Conservation (phyloP, 2,329 filamentous ascomycete genomes). For the Sclerotinia spermophila region DNA sequence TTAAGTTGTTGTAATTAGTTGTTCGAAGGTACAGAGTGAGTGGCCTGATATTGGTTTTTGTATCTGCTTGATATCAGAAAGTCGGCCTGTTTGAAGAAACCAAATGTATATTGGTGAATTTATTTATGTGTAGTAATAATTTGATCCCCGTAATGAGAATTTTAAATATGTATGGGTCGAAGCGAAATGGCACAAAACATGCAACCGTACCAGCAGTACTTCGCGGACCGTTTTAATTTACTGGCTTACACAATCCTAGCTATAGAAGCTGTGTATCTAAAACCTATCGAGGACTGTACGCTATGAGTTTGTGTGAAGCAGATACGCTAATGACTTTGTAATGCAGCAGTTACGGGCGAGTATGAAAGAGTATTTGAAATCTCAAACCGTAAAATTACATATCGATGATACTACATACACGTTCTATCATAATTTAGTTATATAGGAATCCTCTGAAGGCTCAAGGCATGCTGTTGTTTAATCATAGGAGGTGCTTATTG, state of each 20-base stretch:
- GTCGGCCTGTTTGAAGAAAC: too few species aligned
- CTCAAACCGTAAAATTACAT: not conserved
- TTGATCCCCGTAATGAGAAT: not conserved
- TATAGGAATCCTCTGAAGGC: fast-evolving
- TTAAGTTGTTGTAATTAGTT: not conserved
- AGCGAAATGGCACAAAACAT: not conserved
- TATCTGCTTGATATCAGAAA: not conserved
- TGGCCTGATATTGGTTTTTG: too few species aligned
- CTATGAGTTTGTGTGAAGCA: too few species aligned
- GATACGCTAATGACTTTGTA: not conserved
- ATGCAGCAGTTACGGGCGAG: not conserved
- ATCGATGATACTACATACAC: not conserved
- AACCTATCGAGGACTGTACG: too few species aligned
- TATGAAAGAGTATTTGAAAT: not conserved
- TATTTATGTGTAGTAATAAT: too few species aligned
- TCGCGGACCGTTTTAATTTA: not conserved
- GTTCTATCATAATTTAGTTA: too few species aligned
- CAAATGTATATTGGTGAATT: not conserved
- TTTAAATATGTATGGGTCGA: not conserved
- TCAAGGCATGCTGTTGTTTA: not conserved
- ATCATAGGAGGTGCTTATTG: not conserved
- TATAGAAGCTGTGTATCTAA: not conserved
- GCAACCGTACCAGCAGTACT: not conserved
- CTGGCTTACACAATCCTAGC: too few species aligned
- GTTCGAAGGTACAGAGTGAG: not conserved